Percentiles rank a stretch among this genome's conserved stretches.
Evolutionary conservation across 768 basidiomycete genomes (phyloP).

Genomic region (Tricholoma saponaceum): DNA sequence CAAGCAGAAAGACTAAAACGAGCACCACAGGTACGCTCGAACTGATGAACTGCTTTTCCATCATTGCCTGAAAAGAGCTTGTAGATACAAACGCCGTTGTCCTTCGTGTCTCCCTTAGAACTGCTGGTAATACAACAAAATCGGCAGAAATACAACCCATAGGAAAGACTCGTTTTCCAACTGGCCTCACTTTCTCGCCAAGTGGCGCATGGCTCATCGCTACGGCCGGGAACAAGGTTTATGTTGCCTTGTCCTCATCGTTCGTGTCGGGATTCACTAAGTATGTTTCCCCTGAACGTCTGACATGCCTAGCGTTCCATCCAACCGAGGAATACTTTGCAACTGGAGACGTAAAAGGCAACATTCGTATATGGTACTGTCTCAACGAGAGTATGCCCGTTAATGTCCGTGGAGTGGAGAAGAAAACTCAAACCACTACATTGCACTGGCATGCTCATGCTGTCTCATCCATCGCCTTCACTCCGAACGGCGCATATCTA

Average conservation of each 20-base stretch:
- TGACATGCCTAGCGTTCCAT: conserved; percentile 86
- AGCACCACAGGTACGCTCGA: conserved; percentile 24
- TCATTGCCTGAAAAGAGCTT: conserved; percentile 7
- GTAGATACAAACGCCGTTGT: conserved; percentile 55
- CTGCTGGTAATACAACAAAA: conserved; percentile 36
- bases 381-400: conserved; percentile 54
- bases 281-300: conserved; percentile 72
- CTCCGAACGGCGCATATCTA: conserved; percentile 87
- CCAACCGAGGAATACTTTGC: conserved; percentile 92
- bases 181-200: conserved; percentile 68
- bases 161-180: conserved; percentile 63
- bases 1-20: conserved; percentile 38
- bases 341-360: conserved; percentile 85
- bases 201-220: conserved; percentile 78
- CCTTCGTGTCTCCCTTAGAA: conserved; percentile 59
- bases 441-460: conserved; percentile 98
- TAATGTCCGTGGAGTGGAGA: conserved; percentile 62
- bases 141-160: conserved; percentile 50
- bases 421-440: conserved; percentile 77
- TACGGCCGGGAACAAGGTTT: conserved; percentile 71
- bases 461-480: conserved; percentile 83
- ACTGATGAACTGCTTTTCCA: not conserved
- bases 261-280: conserved; percentile 70
- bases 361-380: conserved; percentile 91
- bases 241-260: conserved; percentile 59